These are phyloP conservation scores for Hericium alpestre DNA, from an alignment of 768 basidiomycete genomes.

Conservation along the genomic window DNA sequence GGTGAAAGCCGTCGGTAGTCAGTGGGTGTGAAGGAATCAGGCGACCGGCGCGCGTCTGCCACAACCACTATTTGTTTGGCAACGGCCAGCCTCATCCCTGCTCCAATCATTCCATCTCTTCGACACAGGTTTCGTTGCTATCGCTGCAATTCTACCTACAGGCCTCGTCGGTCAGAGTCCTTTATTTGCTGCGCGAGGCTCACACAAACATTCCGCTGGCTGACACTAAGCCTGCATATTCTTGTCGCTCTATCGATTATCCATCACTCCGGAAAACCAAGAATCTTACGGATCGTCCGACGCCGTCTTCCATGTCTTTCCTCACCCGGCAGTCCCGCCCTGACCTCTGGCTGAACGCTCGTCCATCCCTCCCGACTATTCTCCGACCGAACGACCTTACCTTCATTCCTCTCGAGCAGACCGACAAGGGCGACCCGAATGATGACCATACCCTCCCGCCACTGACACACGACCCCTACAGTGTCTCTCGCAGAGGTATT, in stretches of 20 bases:
- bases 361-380: not conserved
- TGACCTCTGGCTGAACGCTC: no score
- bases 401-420: not conserved
- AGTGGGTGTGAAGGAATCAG: not conserved
- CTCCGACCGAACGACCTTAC: not conserved
- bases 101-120: not conserved
- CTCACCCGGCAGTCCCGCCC: no score
- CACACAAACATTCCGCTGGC: no score
- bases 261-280: no score
- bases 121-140: no score
- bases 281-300: no score
- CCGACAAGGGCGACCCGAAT: not conserved
- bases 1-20: not conserved
- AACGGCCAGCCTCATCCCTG: not conserved
- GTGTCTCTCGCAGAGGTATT: conserved; percentile 2
- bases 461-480: not conserved
- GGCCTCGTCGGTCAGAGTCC: no score
- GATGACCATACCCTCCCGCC: not conserved
- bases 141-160: no score
- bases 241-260: no score
- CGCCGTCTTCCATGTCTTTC: not conserved
- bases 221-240: no score
- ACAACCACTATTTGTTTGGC: not conserved
- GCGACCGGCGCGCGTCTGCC: not conserved
- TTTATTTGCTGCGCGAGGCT: no score